phyloP scores from a whole-genome alignment of 805 yeast genomes.

The Candida succiphila region DNA sequence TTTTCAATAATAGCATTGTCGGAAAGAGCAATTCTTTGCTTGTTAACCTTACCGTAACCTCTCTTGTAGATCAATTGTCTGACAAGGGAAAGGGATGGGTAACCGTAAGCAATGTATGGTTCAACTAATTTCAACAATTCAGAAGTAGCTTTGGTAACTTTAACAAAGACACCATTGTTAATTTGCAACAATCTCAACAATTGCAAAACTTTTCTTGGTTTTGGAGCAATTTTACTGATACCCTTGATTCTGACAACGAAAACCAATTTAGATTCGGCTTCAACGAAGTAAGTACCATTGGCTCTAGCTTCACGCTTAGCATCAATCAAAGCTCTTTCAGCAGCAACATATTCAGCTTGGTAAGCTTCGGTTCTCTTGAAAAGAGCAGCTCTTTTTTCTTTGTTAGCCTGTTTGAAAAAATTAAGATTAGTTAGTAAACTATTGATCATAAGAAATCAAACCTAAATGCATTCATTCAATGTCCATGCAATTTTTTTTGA shows the following conservation, averaged over 20 bases:
- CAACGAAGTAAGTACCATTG: slow-evolving; percentile 88
- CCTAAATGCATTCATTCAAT: not conserved
- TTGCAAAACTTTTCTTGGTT: slow-evolving; percentile 98
- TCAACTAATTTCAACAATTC: slow-evolving; percentile 91
- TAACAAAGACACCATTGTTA: slow-evolving; percentile 92
- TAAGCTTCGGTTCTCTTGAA: slow-evolving; percentile 95
- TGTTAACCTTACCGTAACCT: slow-evolving; percentile 95
- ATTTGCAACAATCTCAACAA: slow-evolving; percentile 88
- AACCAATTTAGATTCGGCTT: slow-evolving; percentile 89
- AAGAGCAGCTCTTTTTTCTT: slow-evolving; percentile 35
- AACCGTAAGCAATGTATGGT: slow-evolving; percentile 96
- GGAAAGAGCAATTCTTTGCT: slow-evolving; percentile 85
- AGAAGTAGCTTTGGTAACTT: slow-evolving; percentile 89
- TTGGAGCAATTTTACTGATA: slow-evolving; percentile 97
- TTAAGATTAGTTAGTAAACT: not conserved
- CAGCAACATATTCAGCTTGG: slow-evolving; percentile 88
- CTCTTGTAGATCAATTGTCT: slow-evolving; percentile 95
- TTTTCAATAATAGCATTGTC: slow-evolving; percentile 87
- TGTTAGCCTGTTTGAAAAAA: slow-evolving; percentile 24
- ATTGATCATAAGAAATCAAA: not conserved
- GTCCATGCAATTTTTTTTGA: not conserved
- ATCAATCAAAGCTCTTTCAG: slow-evolving; percentile 77
- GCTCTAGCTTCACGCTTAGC: slow-evolving; percentile 94
- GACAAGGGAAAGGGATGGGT: slow-evolving; percentile 87
- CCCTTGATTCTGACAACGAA: slow-evolving; percentile 99